Evolutionary conservation across 495 filamentous ascomycete species (phyloP), one percentile per base, ranked within the genome.

Genomic region (Podospora pseudoanserina): DNA sequence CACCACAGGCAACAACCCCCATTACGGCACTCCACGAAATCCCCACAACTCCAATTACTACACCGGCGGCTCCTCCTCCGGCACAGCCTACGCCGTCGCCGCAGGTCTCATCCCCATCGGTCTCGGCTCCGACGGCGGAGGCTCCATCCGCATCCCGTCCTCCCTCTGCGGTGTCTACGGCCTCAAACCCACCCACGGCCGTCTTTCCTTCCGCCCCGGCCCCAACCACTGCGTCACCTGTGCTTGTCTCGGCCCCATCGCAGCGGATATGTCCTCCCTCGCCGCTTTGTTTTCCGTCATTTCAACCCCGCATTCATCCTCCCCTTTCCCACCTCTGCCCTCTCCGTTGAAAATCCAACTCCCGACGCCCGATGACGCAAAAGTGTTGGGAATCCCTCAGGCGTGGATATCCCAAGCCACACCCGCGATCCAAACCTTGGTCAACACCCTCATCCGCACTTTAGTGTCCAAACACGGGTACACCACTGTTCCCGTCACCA

Each of bases 1-100:
- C 71, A 92, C 89, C 9, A 92, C 87, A 27, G 93, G 93, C 77
- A 93, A 92, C 80, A 94, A 96, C 70, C 90, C 91, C 23, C 86
- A 85, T 64, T 85, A 85, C 74, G 92, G 92, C 62, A 96, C 92
- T 0, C 92, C 92, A 0, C 77, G 80, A 9, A 96, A 96, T 76
- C 92, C 92, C 1, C 85, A 91, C 73, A 92, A 94, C 74, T 68
- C 75, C 0, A 67, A 79, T 16, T 96, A 91, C 82, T 96, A 96
- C 79, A 89, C 89, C 57, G 92, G 92, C 55, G 92, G 92, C 30
- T 92, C 89, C 9, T 96, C 93, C 7, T 91, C 91, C 3, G 92
- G 92, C 4, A 86, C 90, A 26, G 92, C 85, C 1, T 94, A 93
- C 71, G 87, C 88, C 60, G 89, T 94, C 49, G 79, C 83, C 5